Evolutionary conservation across 164 flowering plant genomes (phyloP).

Genomic region (Umbilicus rupestris): DNA sequence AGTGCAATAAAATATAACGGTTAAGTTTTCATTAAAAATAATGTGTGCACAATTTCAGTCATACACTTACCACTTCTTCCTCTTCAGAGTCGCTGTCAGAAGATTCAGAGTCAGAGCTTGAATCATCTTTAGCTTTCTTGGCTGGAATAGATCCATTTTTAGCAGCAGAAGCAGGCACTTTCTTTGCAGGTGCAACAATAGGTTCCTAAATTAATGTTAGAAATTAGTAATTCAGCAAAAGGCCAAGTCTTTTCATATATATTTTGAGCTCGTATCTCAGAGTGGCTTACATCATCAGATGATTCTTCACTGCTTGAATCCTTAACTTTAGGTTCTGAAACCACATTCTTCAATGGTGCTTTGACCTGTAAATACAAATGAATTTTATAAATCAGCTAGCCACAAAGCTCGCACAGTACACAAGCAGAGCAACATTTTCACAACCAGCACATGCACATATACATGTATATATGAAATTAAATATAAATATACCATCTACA

Average conservation of each 20-base stretch:
- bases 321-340: neutral
- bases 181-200: neutral
- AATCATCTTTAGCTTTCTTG: neutral
- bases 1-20: neutral
- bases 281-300: neutral
- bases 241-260: neutral
- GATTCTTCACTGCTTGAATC: neutral
- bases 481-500: no score
- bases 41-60: neutral
- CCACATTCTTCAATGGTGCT: neutral
- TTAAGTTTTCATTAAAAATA: neutral
- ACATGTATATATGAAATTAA: no score
- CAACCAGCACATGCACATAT: no score
- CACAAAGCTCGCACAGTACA: no score
- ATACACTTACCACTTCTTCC: neutral
- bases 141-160: neutral
- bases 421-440: no score
- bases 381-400: no score
- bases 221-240: neutral
- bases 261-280: neutral
- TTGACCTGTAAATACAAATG: neutral
- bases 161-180: neutral
- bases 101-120: neutral
- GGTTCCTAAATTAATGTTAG: neutral
- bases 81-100: constrained; percentile 1